Base-by-base conservation (phyloP, 23 red algal species). In the Pyropia yezoensis region DNA sequence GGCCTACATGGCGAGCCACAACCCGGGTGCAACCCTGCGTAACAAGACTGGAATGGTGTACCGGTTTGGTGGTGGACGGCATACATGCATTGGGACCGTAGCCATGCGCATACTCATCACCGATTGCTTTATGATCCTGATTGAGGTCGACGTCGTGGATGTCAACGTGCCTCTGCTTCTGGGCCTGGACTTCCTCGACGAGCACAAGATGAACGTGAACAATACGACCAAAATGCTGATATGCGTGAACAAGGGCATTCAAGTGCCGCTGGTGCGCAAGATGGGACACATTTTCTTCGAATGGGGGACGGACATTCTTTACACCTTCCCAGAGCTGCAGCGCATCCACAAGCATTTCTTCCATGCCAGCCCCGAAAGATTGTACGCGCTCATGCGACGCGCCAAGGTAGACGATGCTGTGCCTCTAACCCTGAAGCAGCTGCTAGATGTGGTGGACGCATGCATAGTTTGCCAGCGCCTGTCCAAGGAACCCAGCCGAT, bases 261-360 rank as follows among this genome's bases (percentile, higher is more conserved):
- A 57, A 21, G 23, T 60, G 22, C 69, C 69, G 6, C 14, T 74
- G 33, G n/a, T 18, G 3, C 69, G 5, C 26, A 74, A 74, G 26
- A 22, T 21, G 28, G 69, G 69, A 4, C 52, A 74, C 13, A 1
- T 74, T 12, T 74, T 45, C 50, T 22, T 61, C 14, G 51, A 60
- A 6, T 74, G 69, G 69, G 20, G 7, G 20, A 12, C 25, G 49
- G 26, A 22, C 9, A 24, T 74, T 25, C 34, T 5, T 9, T 74
- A 65, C 54, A 74, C 56, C 29, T 59, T 56, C n/a, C 60, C 69
- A n/a, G 69, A 74, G 54, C 16, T 63, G 30, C 49, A 25, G 53
- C 57, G 60, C 25, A 62, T 65, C 14, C 53, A 62, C 32, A 24
- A 56, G 0, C 69, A 74, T 17, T 74, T 74, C 24, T 74, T 74